Evolutionary conservation across 2,329 filamentous ascomycete species (phyloP), one percentile per base, ranked within the genome.

Genomic region (Claviceps sp.): DNA sequence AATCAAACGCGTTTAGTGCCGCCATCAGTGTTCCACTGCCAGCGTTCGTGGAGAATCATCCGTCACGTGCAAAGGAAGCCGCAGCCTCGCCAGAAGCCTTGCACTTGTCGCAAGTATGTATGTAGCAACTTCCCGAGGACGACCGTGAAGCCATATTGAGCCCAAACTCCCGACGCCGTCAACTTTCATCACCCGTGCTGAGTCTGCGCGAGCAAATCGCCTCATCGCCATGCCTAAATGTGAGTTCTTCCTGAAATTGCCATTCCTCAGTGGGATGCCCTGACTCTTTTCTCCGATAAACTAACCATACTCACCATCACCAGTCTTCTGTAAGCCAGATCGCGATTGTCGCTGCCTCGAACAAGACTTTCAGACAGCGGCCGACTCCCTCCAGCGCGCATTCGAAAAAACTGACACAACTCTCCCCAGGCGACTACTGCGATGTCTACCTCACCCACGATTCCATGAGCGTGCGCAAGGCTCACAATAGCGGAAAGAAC

Each of bases 381-480:
- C 40, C 18, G 5, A 43, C 14, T 14, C 38, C 16, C n/a, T 8
- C 26, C 37, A 11, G 30, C 30, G 30, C 30, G 30, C 49, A 30
- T 38, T 16, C 47, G 53, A 53, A 53, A 57, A 36, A 30, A 54
- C 59, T 63, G 50, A 63, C 55, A 56, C 77, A 71, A 22, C 24
- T 18, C 13, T 22, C 22, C 5, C 50, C 42, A 72, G 70, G 90
- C 78, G 93, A 98, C 70, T 98, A 98, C 72, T 98, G 93, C 80
- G 93, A 98, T 85, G 93, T 98, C 70, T 98, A 98, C 79, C 86
- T 98, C 62, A 98, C 93, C 60, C 93, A 98, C 79, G 93, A 98
- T 78, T 95, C 89, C 46, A 97, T 97, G 91, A 95, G 89, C 72
- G 93, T 98, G 71, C 90, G 93, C 63, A 97, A 97, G 75, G 93